phyloP scores from a whole-genome alignment of 257 asterid species.

The Solanum sejunctum region DNA sequence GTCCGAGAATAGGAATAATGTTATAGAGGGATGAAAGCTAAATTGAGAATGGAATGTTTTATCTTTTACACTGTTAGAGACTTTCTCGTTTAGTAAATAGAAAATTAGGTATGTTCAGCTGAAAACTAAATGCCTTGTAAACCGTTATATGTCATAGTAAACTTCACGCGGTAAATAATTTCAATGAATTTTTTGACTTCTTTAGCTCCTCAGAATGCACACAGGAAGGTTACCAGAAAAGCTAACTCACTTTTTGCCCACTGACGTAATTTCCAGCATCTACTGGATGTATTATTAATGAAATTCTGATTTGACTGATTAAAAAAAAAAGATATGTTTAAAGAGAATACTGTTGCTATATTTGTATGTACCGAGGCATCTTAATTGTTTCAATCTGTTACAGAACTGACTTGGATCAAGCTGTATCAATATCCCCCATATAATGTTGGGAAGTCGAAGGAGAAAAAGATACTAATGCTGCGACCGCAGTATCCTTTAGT shows the following conservation, averaged over 20 bases:
- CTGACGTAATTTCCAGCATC: neutral
- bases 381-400: slow-evolving; percentile 4
- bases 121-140: neutral
- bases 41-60: neutral
- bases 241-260: neutral
- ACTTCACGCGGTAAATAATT: neutral
- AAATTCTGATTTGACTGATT: neutral
- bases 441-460: slow-evolving; percentile 6
- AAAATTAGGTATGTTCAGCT: neutral
- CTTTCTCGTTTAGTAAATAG: neutral
- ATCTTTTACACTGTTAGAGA: neutral
- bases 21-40: neutral
- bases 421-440: slow-evolving; percentile 28
- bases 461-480: slow-evolving; percentile 34
- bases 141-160: neutral
- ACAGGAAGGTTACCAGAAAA: neutral
- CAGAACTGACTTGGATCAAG: slow-evolving; percentile 12
- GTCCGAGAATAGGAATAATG: neutral
- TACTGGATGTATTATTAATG: neutral
- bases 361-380: neutral
- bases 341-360: neutral
- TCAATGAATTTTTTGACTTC: neutral
- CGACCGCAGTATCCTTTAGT: slow-evolving; percentile 63
- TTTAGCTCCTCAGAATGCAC: neutral
- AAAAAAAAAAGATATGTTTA: neutral